These are phyloP conservation scores for Fusarium sp. DNA, from an alignment of 2,329 filamentous ascomycete genomes.

Conservation along the genomic window DNA sequence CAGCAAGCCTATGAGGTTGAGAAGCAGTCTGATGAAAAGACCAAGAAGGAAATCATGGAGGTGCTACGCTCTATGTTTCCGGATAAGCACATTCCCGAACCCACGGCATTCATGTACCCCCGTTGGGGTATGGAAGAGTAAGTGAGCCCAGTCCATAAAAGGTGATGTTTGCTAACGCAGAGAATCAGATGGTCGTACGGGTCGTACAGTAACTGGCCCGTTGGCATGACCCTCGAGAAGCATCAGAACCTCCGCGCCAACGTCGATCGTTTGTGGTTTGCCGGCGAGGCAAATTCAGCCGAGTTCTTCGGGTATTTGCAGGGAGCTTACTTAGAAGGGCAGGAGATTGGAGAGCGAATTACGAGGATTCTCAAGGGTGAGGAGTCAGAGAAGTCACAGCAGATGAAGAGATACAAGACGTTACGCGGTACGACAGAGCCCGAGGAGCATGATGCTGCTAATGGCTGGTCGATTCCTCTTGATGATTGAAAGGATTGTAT, in stretches of 20 bases:
- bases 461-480: slow-evolving; percentile 17
- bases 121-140: slow-evolving; percentile 44
- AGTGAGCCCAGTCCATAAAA: background rate
- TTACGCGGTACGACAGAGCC: slow-evolving; percentile 14
- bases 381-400: slow-evolving; percentile 10
- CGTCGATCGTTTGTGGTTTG: slow-evolving; percentile 71
- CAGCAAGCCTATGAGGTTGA: slow-evolving; percentile 64
- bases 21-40: slow-evolving; percentile 69
- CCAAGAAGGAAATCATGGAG: slow-evolving; percentile 69
- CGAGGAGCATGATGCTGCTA: slow-evolving; percentile 17
- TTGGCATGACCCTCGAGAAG: slow-evolving; percentile 71
- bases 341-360: slow-evolving; percentile 61
- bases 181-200: slow-evolving; percentile 62
- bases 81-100: slow-evolving; percentile 67
- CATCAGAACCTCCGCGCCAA: slow-evolving; percentile 78
- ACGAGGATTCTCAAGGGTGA: slow-evolving; percentile 42
- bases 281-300: slow-evolving; percentile 73
- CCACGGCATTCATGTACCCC: slow-evolving; percentile 71
- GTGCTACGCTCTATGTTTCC: slow-evolving; percentile 75
- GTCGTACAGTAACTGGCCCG: slow-evolving; percentile 77
- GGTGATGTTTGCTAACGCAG: slow-evolving; percentile 61
- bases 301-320: slow-evolving; percentile 77
- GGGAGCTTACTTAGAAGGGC: slow-evolving; percentile 70
- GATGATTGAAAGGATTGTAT: background rate
- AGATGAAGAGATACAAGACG: slow-evolving; percentile 21